A percentile compares a stretch with the other conserved stretches of the same genome.
Conservation (phyloP, 805 yeast species). For the Hanseniaspora vineae region DNA sequence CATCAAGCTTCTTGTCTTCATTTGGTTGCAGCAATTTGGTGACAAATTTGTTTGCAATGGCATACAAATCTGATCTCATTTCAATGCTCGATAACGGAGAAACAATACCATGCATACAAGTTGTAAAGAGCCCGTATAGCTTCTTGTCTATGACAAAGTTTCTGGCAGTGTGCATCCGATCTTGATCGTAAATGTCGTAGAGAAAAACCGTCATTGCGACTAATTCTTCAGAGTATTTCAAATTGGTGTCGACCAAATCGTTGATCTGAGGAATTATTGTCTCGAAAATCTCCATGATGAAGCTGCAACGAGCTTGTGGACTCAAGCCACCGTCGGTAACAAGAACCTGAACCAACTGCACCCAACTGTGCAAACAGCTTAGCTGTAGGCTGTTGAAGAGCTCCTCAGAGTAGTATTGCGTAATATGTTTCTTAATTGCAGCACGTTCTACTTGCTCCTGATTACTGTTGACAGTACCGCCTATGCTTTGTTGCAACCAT, state of each 20-base stretch:
- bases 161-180: constrained; percentile 20
- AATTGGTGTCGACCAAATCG: constrained; percentile 56
- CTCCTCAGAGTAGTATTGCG: constrained; percentile 33
- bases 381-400: constrained; percentile 42
- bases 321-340: constrained; percentile 48
- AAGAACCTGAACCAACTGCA: constrained; percentile 59
- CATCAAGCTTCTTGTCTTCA: constrained; percentile 6
- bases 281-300: constrained; percentile 68
- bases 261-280: constrained; percentile 62
- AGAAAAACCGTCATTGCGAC: constrained; percentile 64
- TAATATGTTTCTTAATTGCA: constrained; percentile 25
- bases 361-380: constrained; percentile 69
- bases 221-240: constrained; percentile 58
- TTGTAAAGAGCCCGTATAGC: constrained; percentile 54
- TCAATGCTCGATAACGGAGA: constrained; percentile 55
- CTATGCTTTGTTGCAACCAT: constrained; percentile 9
- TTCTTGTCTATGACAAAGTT: constrained; percentile 36
- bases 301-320: constrained; percentile 35
- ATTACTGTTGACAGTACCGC: constrained; percentile 8
- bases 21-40: constrained; percentile 33
- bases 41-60: constrained; percentile 54
- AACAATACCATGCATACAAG: constrained; percentile 61
- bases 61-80: constrained; percentile 69
- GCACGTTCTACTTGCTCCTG: constrained; percentile 13
- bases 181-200: constrained; percentile 48